Conservation (phyloP, 768 basidiomycete genomes). For the Termitomyces sp. region DNA sequence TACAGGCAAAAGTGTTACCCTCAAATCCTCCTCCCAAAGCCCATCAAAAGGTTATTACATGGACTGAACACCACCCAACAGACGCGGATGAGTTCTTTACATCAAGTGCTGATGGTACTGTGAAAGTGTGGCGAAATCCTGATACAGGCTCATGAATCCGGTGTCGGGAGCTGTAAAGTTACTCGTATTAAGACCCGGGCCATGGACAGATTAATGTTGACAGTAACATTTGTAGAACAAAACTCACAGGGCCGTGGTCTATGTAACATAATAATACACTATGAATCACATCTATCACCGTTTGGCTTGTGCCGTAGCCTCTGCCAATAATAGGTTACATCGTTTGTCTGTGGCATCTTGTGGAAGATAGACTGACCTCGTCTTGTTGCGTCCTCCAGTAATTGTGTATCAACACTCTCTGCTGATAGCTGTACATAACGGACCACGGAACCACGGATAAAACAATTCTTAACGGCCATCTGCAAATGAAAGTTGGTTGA, state of each 20-base stretch:
- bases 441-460: conserved; percentile 97
- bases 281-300: conserved; percentile 26
- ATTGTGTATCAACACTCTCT: conserved; percentile 90
- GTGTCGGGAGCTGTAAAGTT: background rate
- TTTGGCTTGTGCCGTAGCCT: conserved; percentile 47
- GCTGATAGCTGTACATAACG: conserved; percentile 95
- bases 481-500: conserved; percentile 27
- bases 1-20: conserved; percentile 66
- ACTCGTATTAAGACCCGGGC: background rate
- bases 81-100: conserved; percentile 84
- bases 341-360: background rate
- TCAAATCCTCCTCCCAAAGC: conserved; percentile 75
- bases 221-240: conserved; percentile 6
- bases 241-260: conserved; percentile 12
- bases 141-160: conserved; percentile 16
- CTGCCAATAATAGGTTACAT: conserved; percentile 26
- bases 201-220: conserved; percentile 6
- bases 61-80: conserved; percentile 87
- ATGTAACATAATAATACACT: conserved; percentile 16
- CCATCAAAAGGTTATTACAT: conserved; percentile 84
- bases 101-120: conserved; percentile 87
- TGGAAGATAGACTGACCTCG: conserved; percentile 58
- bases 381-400: conserved; percentile 94
- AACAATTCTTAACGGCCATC: conserved; percentile 99
- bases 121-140: conserved; percentile 81